phyloP scores from a whole-genome alignment of 75 land plant genomes.

The Cupressus sempervirens region DNA sequence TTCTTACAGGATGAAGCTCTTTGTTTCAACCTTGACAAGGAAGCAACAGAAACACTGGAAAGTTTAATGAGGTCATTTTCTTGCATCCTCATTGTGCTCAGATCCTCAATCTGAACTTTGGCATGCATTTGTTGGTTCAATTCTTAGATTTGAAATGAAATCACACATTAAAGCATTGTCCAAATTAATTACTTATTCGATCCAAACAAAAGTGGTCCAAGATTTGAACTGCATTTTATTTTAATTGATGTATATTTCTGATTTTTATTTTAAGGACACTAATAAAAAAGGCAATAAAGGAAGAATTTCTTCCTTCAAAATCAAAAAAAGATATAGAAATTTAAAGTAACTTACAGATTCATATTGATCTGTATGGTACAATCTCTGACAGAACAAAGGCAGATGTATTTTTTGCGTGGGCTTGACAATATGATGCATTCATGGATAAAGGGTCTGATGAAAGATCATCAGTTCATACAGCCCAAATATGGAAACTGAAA shows the following conservation, averaged over 20 bases:
- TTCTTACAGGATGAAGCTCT: background rate
- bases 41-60: conserved; percentile 7
- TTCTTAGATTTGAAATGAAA: background rate
- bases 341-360: no score
- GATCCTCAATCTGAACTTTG: background rate
- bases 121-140: background rate
- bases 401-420: no score
- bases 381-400: no score
- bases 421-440: no score
- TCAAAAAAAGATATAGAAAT: background rate
- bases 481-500: no score
- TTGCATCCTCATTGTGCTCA: background rate
- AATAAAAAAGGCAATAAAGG: background rate
- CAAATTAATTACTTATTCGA: background rate
- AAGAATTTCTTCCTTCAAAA: background rate
- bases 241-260: background rate
- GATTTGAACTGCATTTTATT: background rate
- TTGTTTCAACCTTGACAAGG: conserved; percentile 10
- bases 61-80: background rate
- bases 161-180: background rate
- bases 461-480: no score
- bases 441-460: no score
- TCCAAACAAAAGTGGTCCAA: background rate
- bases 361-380: no score
- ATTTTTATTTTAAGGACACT: background rate